Evolutionary conservation across 257 asterid species (phyloP).

Genomic region (Fraxinus anomala): DNA sequence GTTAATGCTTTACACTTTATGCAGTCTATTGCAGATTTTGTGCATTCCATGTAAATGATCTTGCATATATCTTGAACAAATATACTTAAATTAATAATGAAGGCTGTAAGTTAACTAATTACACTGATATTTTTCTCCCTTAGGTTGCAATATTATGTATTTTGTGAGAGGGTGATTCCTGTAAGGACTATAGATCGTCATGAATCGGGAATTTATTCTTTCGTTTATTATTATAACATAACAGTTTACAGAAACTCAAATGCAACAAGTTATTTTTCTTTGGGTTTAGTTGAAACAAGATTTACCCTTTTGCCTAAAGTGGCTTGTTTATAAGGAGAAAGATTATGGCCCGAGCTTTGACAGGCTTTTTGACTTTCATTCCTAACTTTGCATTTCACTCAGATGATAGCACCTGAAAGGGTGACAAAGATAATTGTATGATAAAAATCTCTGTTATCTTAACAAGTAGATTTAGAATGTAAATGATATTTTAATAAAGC

Average conservation of each 20-base stretch:
- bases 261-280: background rate
- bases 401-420: slow-evolving; percentile 14
- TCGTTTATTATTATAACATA: background rate
- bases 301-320: background rate
- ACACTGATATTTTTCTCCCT: background rate
- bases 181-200: background rate
- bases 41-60: slow-evolving; percentile 8
- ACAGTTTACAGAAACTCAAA: background rate
- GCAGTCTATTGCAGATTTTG: background rate
- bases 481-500: background rate
- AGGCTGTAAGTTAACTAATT: slow-evolving; percentile 6
- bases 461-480: background rate
- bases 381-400: background rate
- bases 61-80: background rate
- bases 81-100: slow-evolving; percentile 2
- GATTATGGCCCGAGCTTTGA: slow-evolving; percentile 5
- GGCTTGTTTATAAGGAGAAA: background rate
- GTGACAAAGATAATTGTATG: background rate
- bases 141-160: background rate
- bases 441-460: background rate
- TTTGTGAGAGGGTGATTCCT: background rate
- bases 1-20: background rate
- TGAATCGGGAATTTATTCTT: background rate
- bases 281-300: background rate
- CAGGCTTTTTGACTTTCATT: background rate